Base-by-base conservation (phyloP, 805 yeast genomes). In the Komagataella pastoris region DNA sequence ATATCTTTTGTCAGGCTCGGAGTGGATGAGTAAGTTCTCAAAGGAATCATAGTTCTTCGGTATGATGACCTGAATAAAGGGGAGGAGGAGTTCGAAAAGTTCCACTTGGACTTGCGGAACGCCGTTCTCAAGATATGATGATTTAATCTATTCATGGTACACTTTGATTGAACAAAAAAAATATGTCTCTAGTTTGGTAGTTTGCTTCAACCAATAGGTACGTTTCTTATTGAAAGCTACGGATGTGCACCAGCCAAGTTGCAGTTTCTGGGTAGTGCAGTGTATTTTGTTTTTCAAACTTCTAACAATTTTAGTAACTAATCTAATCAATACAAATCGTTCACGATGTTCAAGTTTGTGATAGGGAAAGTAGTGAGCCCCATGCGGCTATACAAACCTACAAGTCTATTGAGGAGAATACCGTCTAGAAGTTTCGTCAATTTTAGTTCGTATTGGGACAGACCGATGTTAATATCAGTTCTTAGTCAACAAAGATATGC, bases 1-100 rank as follows among this genome's bases (percentile, higher is more conserved):
- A 76, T 63, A n/a, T 81, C 86, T 63, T 75, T 77, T 47, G 85
- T 77, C 58, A 82, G 70, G 30, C 75, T 73, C 24, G 86, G 83
- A 55, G 77, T 79, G 49, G 73, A 75, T 43, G 85, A 79, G 65
- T 81, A 81, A 48, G 58, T 61, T 63, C 69, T 70, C 50, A 47
- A 44, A 21, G 47, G 53, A 44, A n/a, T 23, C 17, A 49, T 18
- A 6, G 24, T 19, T 43, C 12, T 14, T 12, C 17, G 6, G 45
- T 30, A 30, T 30, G 40, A 30, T 10, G 40, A 12, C 12, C 40
- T 30, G 40, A 30, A 30, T 14, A 30, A 10, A 19, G 12, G 14
- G 47, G 23, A 10, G 47, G 47, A 3, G 14, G 6, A 5, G 23
- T 45, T 18, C 6, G 14, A 45, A 45, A 12, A 10, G 10, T 5